Conservation (phyloP, 371 early-diverging fungal genomes). For the Syncephalastrum sp. region DNA sequence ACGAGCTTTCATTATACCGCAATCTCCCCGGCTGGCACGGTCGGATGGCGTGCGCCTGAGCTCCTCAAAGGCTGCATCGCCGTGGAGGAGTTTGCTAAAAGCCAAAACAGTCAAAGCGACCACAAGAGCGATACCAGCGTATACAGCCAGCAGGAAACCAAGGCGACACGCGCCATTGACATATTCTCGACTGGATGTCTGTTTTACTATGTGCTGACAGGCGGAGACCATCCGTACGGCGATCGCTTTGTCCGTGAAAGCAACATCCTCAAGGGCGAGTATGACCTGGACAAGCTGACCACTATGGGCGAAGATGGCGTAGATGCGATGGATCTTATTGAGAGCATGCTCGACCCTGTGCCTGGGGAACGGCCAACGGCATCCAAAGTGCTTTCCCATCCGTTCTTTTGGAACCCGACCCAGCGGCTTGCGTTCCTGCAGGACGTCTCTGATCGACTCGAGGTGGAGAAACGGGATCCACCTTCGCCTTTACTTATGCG, state of each 20-base stretch:
- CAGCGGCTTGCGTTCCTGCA: conserved; percentile 86
- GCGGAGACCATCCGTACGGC: conserved; percentile 96
- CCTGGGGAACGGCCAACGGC: conserved; percentile 74
- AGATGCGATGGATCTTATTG: conserved; percentile 89
- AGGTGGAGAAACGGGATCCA: conserved; percentile 78
- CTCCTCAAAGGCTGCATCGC: conserved; percentile 40
- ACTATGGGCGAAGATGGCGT: conserved; percentile 67
- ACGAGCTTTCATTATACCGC: conserved; percentile 92
- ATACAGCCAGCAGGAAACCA: conserved; percentile 17
- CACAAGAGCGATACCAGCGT: too few species aligned
- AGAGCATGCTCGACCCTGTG: conserved; percentile 82
- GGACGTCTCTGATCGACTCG: conserved; percentile 94
- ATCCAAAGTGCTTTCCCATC: conserved; percentile 77
- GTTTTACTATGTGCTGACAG: conserved; percentile 86
- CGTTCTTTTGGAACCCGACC: conserved; percentile 91
- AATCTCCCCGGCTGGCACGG: conserved; percentile 78
- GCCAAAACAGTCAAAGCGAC: too few species aligned
- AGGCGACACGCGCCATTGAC: conserved; percentile 90
- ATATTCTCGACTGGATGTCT: conserved; percentile 96
- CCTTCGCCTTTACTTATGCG: conserved; percentile 64
- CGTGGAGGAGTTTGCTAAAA: too few species aligned
- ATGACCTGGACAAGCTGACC: conserved; percentile 70
- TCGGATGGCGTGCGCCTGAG: conserved; percentile 99
- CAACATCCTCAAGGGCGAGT: conserved; percentile 78
- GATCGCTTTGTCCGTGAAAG: conserved; percentile 84